Evolutionary conservation across 1,284 basidiomycete genomes (phyloP).

Genomic region (Heliocybe sulcata): DNA sequence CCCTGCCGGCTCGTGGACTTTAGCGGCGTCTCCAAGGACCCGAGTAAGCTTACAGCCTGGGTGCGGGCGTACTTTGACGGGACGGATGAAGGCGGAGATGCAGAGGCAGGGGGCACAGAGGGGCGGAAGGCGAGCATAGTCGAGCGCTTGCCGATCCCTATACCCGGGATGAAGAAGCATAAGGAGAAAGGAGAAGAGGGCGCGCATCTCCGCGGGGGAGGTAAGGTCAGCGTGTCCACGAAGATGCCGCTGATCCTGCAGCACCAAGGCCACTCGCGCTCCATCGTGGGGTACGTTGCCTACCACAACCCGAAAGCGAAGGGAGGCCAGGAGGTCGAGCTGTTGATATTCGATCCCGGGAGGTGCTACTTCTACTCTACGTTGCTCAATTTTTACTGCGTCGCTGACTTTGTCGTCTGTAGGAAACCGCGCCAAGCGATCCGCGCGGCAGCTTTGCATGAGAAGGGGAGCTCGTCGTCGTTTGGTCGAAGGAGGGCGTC

Average conservation of each 20-base stretch:
- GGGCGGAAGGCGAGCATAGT: background rate
- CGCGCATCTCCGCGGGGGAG: conserved; percentile 7
- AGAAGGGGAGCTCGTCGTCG: too few species aligned
- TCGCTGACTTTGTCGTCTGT: background rate
- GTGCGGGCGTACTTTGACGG: conserved; percentile 51
- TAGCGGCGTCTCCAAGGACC: conserved; percentile 26
- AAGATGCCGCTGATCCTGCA: conserved; percentile 79
- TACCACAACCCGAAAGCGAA: conserved; percentile 26
- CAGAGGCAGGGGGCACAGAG: conserved; percentile 10
- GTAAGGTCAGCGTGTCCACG: conserved; percentile 19
- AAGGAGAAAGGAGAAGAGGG: background rate
- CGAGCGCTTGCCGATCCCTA: too few species aligned
- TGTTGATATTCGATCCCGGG: conserved; percentile 78
- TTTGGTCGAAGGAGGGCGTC: too few species aligned
- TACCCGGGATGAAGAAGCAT: background rate
- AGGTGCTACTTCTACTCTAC: conserved; percentile 29
- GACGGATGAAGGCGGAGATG: too few species aligned
- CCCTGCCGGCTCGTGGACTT: conserved; percentile 73
- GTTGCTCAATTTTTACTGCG: background rate
- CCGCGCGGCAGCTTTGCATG: too few species aligned
- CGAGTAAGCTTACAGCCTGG: conserved; percentile 51
- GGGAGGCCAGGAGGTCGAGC: conserved; percentile 39
- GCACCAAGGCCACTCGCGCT: conserved; percentile 78
- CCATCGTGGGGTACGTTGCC: conserved; percentile 69
- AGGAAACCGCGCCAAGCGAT: conserved; percentile 10